Conservation (phyloP, 805 yeast genomes). For the Candida endomychidarum region DNA sequence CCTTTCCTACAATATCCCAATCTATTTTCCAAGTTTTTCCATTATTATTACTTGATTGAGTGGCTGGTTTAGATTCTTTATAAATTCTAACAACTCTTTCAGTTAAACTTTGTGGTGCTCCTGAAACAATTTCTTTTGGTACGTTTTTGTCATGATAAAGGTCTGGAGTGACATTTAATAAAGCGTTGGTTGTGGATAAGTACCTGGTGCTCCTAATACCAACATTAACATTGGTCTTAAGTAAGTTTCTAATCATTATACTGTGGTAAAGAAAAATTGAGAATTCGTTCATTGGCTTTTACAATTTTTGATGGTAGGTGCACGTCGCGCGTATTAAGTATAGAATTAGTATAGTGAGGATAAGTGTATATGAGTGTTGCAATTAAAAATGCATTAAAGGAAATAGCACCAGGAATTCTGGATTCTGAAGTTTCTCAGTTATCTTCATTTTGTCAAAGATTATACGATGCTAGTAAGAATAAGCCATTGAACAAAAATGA, state of each 20-base stretch:
- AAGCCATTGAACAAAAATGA: slow-evolving; percentile 55
- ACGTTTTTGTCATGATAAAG: slow-evolving; percentile 19
- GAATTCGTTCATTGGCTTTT: slow-evolving; percentile 6
- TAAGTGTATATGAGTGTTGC: slow-evolving; percentile 18
- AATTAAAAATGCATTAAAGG: slow-evolving; percentile 39
- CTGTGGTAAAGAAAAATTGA: slow-evolving; percentile 1
- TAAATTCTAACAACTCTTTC: slow-evolving; percentile 73
- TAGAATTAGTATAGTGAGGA: neutral
- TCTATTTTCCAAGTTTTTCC: slow-evolving; percentile 69
- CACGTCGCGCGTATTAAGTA: slow-evolving; percentile 1
- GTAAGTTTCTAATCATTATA: slow-evolving; percentile 6
- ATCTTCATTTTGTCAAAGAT: slow-evolving; percentile 32
- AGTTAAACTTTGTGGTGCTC: slow-evolving; percentile 73
- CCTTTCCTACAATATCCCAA: slow-evolving; percentile 77
- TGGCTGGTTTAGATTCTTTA: slow-evolving; percentile 76
- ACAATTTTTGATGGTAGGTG: neutral
- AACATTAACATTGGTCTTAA: slow-evolving; percentile 3
- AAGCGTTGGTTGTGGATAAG: neutral
- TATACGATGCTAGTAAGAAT: slow-evolving; percentile 54
- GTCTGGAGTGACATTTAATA: slow-evolving; percentile 18
- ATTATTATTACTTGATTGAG: slow-evolving; percentile 67
- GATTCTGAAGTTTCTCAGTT: slow-evolving; percentile 40
- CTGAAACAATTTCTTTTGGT: slow-evolving; percentile 61
- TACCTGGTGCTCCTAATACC: slow-evolving; percentile 1
- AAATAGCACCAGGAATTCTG: slow-evolving; percentile 48